phyloP scores from a whole-genome alignment of 2,329 filamentous ascomycete genomes.

The Trichoderma atrobrunneum region DNA sequence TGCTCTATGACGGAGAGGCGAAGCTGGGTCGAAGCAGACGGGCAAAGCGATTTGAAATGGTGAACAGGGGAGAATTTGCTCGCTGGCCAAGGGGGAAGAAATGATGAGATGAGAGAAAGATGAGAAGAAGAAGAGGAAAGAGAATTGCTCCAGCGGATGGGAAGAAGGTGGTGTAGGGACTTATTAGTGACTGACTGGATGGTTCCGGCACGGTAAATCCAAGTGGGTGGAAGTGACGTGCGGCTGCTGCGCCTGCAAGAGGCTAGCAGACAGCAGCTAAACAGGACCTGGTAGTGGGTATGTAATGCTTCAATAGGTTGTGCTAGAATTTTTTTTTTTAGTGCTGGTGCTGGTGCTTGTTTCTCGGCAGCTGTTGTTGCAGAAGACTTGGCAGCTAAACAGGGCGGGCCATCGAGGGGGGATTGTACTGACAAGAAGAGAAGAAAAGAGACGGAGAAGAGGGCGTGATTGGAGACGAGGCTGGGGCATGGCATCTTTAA shows the following conservation, averaged over 20 bases:
- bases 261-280: not conserved
- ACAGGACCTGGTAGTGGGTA: not conserved
- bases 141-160: constrained; percentile 1
- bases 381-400: not conserved
- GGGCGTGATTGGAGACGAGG: not conserved
- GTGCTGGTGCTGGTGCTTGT: not conserved
- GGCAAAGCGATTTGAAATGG: not conserved
- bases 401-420: not conserved
- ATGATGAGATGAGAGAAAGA: not conserved
- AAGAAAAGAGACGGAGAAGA: not conserved
- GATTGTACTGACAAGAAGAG: not conserved
- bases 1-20: not conserved
- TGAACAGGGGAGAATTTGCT: not conserved
- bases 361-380: not conserved
- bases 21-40: not conserved
- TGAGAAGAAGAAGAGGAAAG: not conserved
- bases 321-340: not conserved
- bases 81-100: not conserved
- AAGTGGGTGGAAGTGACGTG: constrained; percentile 13
- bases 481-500: not conserved
- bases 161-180: constrained; percentile 2
- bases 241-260: constrained; percentile 9
- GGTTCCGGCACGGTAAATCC: constrained; percentile 10
- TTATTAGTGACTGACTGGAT: constrained; percentile 4
- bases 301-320: too few species aligned